phyloP scores from a whole-genome alignment of 148 eudicot species.

The Diospyros kaki region DNA sequence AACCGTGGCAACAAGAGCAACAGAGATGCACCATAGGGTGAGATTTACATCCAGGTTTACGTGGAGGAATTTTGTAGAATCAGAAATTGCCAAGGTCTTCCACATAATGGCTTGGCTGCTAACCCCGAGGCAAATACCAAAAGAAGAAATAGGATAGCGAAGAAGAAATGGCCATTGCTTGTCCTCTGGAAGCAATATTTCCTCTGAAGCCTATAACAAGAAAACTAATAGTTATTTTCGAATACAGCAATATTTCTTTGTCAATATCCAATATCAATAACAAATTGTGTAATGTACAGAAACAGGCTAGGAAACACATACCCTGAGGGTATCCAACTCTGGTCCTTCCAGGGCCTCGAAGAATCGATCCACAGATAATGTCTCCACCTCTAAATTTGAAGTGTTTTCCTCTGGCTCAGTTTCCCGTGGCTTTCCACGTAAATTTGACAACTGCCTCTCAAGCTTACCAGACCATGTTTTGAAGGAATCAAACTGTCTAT shows the following conservation, averaged over 20 bases:
- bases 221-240: not conserved
- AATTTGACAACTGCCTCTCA: constrained; percentile 57
- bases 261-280: not conserved
- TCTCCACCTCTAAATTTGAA: constrained; percentile 31
- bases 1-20: constrained; percentile 36
- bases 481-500: constrained; percentile 71
- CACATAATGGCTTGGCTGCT: constrained; percentile 90
- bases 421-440: constrained; percentile 50
- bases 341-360: constrained; percentile 92
- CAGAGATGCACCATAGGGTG: constrained; percentile 60
- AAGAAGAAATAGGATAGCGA: constrained; percentile 64
- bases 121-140: constrained; percentile 91
- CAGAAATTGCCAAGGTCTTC: constrained; percentile 61
- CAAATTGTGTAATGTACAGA: not conserved
- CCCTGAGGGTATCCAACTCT: constrained; percentile 75
- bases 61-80: constrained; percentile 58
- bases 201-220: constrained; percentile 62
- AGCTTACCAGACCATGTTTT: constrained; percentile 90
- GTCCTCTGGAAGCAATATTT: constrained; percentile 79
- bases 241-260: not conserved
- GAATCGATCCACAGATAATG: constrained; percentile 63
- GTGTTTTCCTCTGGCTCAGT: constrained; percentile 23
- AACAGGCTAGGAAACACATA: constrained; percentile 24
- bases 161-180: constrained; percentile 91
- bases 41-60: constrained; percentile 57